phyloP scores from a whole-genome alignment of 805 yeast species.

The Saccharomycopsis capsularis region DNA sequence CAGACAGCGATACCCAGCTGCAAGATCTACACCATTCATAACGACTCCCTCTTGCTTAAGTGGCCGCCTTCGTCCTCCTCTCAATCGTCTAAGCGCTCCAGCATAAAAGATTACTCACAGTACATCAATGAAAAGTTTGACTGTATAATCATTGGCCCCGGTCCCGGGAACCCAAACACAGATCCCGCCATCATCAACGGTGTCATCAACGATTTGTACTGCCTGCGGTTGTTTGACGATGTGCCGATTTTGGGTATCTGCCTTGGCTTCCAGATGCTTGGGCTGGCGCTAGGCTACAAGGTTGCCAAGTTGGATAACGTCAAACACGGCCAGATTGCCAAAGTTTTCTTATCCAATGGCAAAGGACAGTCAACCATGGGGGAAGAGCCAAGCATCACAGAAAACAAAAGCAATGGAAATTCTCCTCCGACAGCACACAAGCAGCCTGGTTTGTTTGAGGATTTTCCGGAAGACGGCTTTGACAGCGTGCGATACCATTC shows the following conservation, averaged over 20 bases:
- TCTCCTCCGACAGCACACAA: neutral
- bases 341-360: slow-evolving; percentile 28
- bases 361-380: too few species aligned
- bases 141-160: slow-evolving; percentile 88
- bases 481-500: slow-evolving; percentile 88
- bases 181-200: slow-evolving; percentile 46
- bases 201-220: slow-evolving; percentile 2
- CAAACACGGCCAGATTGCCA: slow-evolving; percentile 80
- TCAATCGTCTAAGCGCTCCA: slow-evolving; percentile 48
- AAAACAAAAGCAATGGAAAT: too few species aligned
- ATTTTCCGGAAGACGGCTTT: slow-evolving; percentile 37
- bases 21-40: slow-evolving; percentile 52
- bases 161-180: slow-evolving; percentile 84
- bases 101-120: slow-evolving; percentile 32
- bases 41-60: slow-evolving; percentile 42
- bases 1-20: slow-evolving; percentile 38
- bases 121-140: slow-evolving; percentile 48
- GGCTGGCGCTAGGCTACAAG: slow-evolving; percentile 50
- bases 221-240: slow-evolving; percentile 14
- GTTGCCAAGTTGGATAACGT: slow-evolving; percentile 50
- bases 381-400: too few species aligned
- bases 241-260: slow-evolving; percentile 87
- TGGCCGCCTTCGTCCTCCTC: too few species aligned
- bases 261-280: slow-evolving; percentile 83
- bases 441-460: slow-evolving; percentile 31